A percentile compares a stretch with the other conserved stretches of the same genome.
These are phyloP conservation scores for Venturia aucupariae DNA, from an alignment of 2,329 filamentous ascomycete genomes.

Conservation along the genomic window DNA sequence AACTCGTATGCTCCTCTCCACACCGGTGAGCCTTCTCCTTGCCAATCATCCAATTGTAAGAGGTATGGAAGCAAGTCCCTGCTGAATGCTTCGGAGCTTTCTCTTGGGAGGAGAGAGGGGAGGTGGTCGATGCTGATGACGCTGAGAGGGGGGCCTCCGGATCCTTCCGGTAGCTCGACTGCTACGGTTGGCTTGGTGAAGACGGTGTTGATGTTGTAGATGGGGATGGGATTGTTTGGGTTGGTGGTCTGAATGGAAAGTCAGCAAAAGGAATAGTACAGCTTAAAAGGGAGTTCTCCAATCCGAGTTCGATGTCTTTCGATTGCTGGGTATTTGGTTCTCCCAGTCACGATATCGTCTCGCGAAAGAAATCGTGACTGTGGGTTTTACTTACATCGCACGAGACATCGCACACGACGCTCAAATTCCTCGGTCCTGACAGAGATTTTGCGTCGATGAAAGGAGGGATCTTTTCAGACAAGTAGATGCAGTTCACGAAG, in stretches of 20 bases:
- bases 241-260: constrained; percentile 45
- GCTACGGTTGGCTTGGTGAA: constrained; percentile 82
- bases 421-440: constrained; percentile 60
- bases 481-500: constrained; percentile 79
- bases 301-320: too few species aligned
- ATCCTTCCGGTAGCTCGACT: constrained; percentile 49
- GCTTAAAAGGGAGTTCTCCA: not conserved
- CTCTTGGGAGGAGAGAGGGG: constrained; percentile 63
- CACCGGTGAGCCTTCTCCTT: constrained; percentile 56
- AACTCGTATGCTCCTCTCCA: constrained; percentile 79
- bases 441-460: constrained; percentile 66
- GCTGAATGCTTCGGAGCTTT: constrained; percentile 80
- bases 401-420: constrained; percentile 46
- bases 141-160: constrained; percentile 50
- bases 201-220: constrained; percentile 70
- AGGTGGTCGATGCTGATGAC: constrained; percentile 69
- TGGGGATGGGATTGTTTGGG: constrained; percentile 64
- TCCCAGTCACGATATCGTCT: too few species aligned
- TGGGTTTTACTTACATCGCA: constrained; percentile 41
- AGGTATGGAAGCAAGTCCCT: constrained; percentile 68
- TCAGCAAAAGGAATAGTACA: not conserved
- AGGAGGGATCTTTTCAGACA: constrained; percentile 54
- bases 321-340: too few species aligned
- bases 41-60: constrained; percentile 61
- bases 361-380: not conserved